Conservation (phyloP, 148 eudicot genomes). For the Vaccinium macrocarpon region DNA sequence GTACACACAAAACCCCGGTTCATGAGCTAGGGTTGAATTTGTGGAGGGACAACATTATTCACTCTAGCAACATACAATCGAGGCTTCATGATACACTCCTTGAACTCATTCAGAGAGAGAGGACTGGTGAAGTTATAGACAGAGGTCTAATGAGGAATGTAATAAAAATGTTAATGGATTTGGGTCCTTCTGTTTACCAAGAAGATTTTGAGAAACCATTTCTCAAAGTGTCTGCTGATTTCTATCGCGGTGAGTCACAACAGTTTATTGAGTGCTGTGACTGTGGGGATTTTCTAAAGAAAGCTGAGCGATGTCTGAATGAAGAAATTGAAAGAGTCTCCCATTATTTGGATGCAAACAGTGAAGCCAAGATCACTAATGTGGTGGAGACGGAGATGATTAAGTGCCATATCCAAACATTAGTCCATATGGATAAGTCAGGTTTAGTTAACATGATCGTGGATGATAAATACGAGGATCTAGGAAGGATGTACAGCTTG, state of each 20-base stretch:
- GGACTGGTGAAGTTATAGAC: slow-evolving; percentile 61
- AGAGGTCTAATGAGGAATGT: slow-evolving; percentile 59
- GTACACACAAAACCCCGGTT: slow-evolving; percentile 62
- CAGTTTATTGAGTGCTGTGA: slow-evolving; percentile 63
- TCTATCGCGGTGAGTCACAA: slow-evolving; percentile 60
- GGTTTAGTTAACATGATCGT: slow-evolving; percentile 65
- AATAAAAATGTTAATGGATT: slow-evolving; percentile 57
- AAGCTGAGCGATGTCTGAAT: slow-evolving; percentile 58
- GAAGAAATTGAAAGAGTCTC: slow-evolving; percentile 71
- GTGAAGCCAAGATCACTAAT: slow-evolving; percentile 56
- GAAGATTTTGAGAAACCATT: slow-evolving; percentile 72
- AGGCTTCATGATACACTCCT: slow-evolving; percentile 55
- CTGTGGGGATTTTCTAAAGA: slow-evolving; percentile 64
- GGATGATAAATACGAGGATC: slow-evolving; percentile 60
- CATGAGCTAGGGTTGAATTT: slow-evolving; percentile 63
- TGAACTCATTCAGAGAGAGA: slow-evolving; percentile 48
- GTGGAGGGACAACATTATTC: slow-evolving; percentile 71
- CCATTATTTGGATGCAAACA: slow-evolving; percentile 51
- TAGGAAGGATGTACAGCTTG: slow-evolving; percentile 59
- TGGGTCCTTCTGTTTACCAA: slow-evolving; percentile 56
- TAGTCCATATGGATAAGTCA: slow-evolving; percentile 72
- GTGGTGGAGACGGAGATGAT: slow-evolving; percentile 69
- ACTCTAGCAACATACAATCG: slow-evolving; percentile 44
- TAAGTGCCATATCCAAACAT: slow-evolving; percentile 52
- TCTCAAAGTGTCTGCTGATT: slow-evolving; percentile 57